Base-by-base conservation (phyloP, 257 asterid genomes). In the Gentiana straminea region DNA sequence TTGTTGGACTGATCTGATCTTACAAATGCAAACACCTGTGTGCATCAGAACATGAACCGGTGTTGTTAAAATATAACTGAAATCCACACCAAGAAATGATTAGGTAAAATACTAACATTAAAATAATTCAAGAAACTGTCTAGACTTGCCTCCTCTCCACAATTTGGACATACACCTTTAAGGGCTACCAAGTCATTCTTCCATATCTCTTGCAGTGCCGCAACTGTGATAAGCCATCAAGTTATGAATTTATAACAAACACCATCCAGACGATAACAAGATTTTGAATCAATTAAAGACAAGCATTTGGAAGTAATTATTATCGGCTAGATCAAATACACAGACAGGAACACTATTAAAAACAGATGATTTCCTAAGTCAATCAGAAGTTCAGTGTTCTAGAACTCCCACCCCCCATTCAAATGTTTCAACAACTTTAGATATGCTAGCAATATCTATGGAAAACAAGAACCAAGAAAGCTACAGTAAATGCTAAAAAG, bases 11-110 rank as follows among this genome's bases (percentile, higher is more conserved):
- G 71, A 57, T 77, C 80, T 41, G 90, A 77, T 68, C 69, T 79
- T 58, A 92, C 91, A 70, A 92, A 92, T 65, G 98, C 98, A 73
- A 84, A 92, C 68, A 92, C 98, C 98, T 91, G 81, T 91, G 81
- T 69, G 59, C 46, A 41, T 5, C 2, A 10, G 7, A 10, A 41
- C 9, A 41, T 41, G 2, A 41, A 41, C 24, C 24, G 24, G 24
- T 24, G 24, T 24, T 24, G 10, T 41, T 41, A 41, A 41, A 5
- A 41, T 39, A 39, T 36, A 48, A 32, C 46, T 3, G 35, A 44
- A 15, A 54, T 41, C 54, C 39, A 8, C 33, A 35, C 10, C 8
- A 7, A 59, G 4, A 49, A 36, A 24, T 24, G 24, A 24, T 24
- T 24, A 24, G 24, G 24, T 24, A 24, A 24, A 24, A 24, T 24